Base-by-base conservation (phyloP, 2,329 filamentous ascomycete genomes). In the Sclerotinia trifoliorum region DNA sequence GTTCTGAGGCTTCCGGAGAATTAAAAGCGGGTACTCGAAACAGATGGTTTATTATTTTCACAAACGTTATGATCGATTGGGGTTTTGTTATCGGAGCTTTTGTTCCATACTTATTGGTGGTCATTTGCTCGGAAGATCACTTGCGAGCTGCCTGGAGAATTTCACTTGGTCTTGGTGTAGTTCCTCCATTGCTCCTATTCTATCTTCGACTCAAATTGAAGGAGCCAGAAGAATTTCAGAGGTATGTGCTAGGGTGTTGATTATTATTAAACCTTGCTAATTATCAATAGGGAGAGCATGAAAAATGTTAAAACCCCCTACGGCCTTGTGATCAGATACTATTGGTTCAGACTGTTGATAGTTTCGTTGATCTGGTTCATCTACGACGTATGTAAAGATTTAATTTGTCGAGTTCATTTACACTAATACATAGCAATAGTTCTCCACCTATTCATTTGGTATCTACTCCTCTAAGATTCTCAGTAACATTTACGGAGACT, bases 1-100 rank as follows among this genome's bases (percentile, higher is more conserved):
- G 88, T 65, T 92, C 93, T 3, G 94, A 97, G 79, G 90, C 90
- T 5, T 94, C 90, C 0, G 91, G 92, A 29, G 92, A 96, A 77
- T 82, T 97, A 69, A 92, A 93, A 78, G 79, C 80, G 21, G 94
- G 94, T 15, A 90, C 90, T 21, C 84, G 94, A n/a, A 94, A 97
- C 77, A 84, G 90, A 51, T 96, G 93, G 92, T 97, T 94, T 77
- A 92, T 94, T 74, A 83, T 96, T 72, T 96, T 95, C 78, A 96
- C 92, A 58, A 96, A 96, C 79, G 87, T 90, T 32, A 91, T 93
- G 83, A 96, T 96, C 70, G 92, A 96, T 76, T 86, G 88, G 65
- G 93, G 92, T 0, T 97, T 96, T 72, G 73, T 75, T 1, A 83
- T 94, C 67, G 89, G 92, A 11, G 89, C 91, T 0, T 87, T 96